Conservation (phyloP, 768 basidiomycete genomes). For the Mycena crocata region DNA sequence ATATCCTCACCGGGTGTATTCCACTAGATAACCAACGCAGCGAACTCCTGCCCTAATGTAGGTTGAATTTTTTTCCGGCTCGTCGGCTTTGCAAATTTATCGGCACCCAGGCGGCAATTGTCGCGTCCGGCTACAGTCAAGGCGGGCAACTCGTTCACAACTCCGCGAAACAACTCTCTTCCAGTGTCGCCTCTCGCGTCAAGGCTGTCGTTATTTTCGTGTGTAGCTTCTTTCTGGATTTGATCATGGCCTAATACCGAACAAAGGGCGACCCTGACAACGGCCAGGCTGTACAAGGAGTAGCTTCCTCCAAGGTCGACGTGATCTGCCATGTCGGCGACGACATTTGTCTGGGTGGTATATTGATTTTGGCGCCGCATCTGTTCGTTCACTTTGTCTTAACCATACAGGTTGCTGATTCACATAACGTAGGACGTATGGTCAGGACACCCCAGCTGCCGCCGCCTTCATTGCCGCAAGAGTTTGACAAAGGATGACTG, state of each 20-base stretch:
- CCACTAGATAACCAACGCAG: slow-evolving; percentile 25
- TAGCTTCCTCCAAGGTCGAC: slow-evolving; percentile 38
- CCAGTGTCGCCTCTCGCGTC: slow-evolving; percentile 40
- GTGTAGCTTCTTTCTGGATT: background rate
- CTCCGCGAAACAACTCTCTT: slow-evolving; percentile 48
- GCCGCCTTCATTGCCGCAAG: slow-evolving; percentile 18
- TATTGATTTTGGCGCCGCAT: slow-evolving; percentile 39
- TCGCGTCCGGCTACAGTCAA: slow-evolving; percentile 41
- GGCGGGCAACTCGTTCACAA: slow-evolving; percentile 51
- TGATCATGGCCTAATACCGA: background rate
- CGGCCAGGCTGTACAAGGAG: slow-evolving; percentile 43
- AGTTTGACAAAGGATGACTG: background rate
- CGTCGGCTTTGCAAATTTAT: background rate
- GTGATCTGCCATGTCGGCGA: slow-evolving; percentile 47
- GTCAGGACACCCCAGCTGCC: slow-evolving; percentile 7
- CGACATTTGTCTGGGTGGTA: slow-evolving; percentile 45
- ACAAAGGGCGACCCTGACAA: slow-evolving; percentile 46
- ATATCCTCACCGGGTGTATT: slow-evolving; percentile 20
- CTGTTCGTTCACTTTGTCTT: slow-evolving; percentile 18
- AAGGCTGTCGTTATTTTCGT: slow-evolving; percentile 47
- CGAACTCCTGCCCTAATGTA: slow-evolving; percentile 38
- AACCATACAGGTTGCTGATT: background rate
- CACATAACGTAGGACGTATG: slow-evolving; percentile 3
- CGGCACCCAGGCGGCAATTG: slow-evolving; percentile 29
- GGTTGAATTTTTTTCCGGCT: background rate